Evolutionary conservation across 257 asterid species (phyloP), one percentile per base, ranked within the genome.

Genomic region (Scutellaria minor): DNA sequence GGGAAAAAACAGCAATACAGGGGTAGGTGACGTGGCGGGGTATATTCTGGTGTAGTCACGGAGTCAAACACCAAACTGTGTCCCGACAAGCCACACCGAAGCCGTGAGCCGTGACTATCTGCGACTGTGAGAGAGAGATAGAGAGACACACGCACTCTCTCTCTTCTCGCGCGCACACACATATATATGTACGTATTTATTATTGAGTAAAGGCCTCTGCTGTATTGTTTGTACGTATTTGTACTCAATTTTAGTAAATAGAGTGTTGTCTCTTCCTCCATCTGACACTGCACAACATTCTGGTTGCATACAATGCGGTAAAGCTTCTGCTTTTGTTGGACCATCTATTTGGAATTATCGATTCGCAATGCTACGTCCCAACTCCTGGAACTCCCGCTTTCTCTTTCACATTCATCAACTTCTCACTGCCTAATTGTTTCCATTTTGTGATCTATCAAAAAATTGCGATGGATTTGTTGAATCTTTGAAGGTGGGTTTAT

Each of bases 21-120:
- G n/a, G 8, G 58, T 6, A 6, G 39, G 44, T 59, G 7, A 71
- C 45, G 50, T 55, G 61, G 68, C 18, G 44, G 45, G n/a, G 44
- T 27, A 2, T 15, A 66, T 46, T 52, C 18, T 73, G 9, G 66
- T 20, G 65, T 1, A 41, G 70, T 68, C 71, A 75, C 75, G 74
- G 73, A 74, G 68, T 57, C 55, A 22, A 20, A 31, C 57, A 42
- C 22, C 72, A 53, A 76, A 71, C 83, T 66, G 78, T 58, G 58
- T 65, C 80, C 76, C 75, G 84, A 87, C 84, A 82, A 77, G n/a
- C 37, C 15, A 47, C 81, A 83, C 86, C 86, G 88, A 65, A 68
- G 77, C 84, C 59, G 81, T 65, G 70, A 67, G 37, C 62, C 7
- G 35, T 67, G 39, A 15, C 11, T 44, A 1, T 3, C 60, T 9